phyloP scores from a whole-genome alignment of 2,329 filamentous ascomycete genomes.

The Diaporthe humulicola region DNA sequence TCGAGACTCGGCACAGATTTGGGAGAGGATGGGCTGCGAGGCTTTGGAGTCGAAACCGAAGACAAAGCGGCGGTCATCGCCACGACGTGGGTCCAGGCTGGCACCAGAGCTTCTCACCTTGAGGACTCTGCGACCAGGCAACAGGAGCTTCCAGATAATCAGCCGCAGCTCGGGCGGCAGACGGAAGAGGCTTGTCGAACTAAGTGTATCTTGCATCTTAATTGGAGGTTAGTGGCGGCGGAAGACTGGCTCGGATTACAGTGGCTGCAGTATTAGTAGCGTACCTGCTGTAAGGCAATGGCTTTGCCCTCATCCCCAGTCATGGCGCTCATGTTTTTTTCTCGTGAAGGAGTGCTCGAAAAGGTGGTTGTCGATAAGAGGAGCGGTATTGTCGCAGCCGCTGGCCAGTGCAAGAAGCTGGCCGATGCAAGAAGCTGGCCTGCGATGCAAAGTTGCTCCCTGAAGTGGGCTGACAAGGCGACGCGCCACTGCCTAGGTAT shows the following conservation, averaged over 20 bases:
- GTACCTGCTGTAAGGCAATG: not conserved
- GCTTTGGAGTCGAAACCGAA: slow-evolving; percentile 8
- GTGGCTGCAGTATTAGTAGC: not conserved
- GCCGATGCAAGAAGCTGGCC: not conserved
- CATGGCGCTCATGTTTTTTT: not conserved
- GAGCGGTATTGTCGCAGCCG: not conserved
- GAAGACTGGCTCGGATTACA: too few relatives aligned
- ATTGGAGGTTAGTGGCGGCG: not conserved
- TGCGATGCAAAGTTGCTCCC: not conserved
- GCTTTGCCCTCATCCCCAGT: not conserved
- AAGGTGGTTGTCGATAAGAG: not conserved
- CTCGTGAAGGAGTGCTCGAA: not conserved
- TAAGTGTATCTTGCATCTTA: not conserved
- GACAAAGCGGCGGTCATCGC: not conserved
- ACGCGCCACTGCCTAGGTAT: not conserved
- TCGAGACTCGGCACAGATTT: slow-evolving; percentile 3
- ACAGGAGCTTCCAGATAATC: slow-evolving; percentile 1
- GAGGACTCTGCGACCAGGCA: not conserved
- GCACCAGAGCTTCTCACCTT: not conserved
- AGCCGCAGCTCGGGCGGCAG: slow-evolving; percentile 4
- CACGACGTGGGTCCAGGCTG: not conserved
- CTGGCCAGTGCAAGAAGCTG: not conserved
- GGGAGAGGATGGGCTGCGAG: slow-evolving; percentile 14
- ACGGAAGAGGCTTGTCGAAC: not conserved
- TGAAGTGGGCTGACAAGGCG: not conserved